Evolutionary conservation across 371 early-diverging fungal species (phyloP).

Genomic region (Mucor velutinosus): DNA sequence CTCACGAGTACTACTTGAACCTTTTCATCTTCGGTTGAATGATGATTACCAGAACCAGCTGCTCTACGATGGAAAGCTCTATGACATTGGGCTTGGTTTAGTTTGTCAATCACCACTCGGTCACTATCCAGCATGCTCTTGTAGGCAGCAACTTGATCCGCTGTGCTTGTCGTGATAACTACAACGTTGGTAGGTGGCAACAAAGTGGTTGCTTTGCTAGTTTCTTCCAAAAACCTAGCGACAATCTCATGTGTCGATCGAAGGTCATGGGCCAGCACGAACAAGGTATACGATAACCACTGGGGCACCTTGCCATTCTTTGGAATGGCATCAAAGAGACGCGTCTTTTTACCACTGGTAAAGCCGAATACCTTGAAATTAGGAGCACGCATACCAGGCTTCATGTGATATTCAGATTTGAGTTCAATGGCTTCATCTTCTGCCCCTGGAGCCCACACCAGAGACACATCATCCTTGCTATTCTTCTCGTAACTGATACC

Average conservation of each 20-base stretch:
- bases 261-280: conserved; percentile 38
- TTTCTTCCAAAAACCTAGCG: conserved; percentile 18
- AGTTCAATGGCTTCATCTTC: not conserved
- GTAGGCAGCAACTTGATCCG: conserved; percentile 24
- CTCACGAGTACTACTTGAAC: conserved; percentile 31
- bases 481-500: conserved; percentile 36
- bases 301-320: conserved; percentile 10
- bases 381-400: conserved; percentile 48
- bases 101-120: conserved; percentile 37
- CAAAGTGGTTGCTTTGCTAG: not conserved
- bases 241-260: conserved; percentile 16
- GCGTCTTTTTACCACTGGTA: conserved; percentile 33
- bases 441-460: conserved; percentile 6
- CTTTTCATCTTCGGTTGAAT: conserved; percentile 5
- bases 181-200: conserved; percentile 19
- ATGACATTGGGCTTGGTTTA: conserved; percentile 49
- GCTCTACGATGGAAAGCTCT: conserved; percentile 25
- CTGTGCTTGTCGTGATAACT: conserved; percentile 38
- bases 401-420: conserved; percentile 5
- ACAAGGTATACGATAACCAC: conserved; percentile 36
- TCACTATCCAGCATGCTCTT: conserved; percentile 19
- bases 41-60: not conserved
- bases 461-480: conserved; percentile 1
- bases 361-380: conserved; percentile 41
- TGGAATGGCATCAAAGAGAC: conserved; percentile 30